Evolutionary conservation across 179 eudicot genomes (phyloP), one percentile per base, ranked within the genome.

Genomic region (Sideroxylon spinosum): DNA sequence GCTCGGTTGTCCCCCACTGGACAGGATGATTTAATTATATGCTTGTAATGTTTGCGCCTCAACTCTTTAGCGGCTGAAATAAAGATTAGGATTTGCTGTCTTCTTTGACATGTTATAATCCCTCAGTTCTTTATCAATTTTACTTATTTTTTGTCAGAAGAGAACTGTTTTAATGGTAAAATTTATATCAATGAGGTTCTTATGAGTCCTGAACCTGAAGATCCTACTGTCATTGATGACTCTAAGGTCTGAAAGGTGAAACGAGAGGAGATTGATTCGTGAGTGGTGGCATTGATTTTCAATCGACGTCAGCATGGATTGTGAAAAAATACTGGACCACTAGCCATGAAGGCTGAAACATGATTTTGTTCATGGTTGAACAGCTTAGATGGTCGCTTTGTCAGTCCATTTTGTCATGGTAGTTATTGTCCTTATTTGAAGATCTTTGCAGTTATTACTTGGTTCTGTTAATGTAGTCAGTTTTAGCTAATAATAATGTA

Each of bases 1-100:
- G 62, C 71, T n/a, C 53, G 17, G 22, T 63, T 17, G 48, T 20
- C 56, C 20, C 22, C 60, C 56, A 7, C 2, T 14, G 48, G 60
- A 9, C 25, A 60, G 19, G 13, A 16, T 10, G 3, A n/a, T 37
- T 23, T 55, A 46, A 19, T 62, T 49, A 25, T 25, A 20, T 75
- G 48, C 72, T 76, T 52, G 62, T 64, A 65, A 76, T 19, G 72
- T 53, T 50, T 28, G 75, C 23, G 75, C 61, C 75, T 23, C 57
- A 17, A 13, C 23, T 71, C 3, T 9, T 2, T 19, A 46, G 20
- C 8, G 19, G 2, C 6, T 11, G 49, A 76, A 75, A 37, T 52
- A 52, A 50, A 28, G 28, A 76, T 19, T 49, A 19, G 50, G 37
- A 65, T 11, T 65, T 50, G 49, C 65, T 10, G 37, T 55, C 49